Percentiles rank a stretch among this genome's conserved stretches.
Conservation (phyloP, 2,329 filamentous ascomycete genomes). For the Aureobasidium melanogenum region DNA sequence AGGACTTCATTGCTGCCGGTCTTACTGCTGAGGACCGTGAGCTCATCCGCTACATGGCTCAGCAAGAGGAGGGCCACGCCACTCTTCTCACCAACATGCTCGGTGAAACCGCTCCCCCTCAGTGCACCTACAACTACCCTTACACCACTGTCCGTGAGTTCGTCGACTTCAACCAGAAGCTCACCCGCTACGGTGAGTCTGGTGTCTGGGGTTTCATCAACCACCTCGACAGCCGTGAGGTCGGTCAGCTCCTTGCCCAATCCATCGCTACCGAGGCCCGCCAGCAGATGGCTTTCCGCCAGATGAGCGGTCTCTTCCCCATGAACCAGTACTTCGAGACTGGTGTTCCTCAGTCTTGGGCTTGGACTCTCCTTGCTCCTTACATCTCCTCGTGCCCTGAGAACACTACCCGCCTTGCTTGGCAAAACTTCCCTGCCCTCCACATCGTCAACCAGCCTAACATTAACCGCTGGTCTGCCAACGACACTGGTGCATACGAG, state of each 20-base stretch:
- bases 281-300: conserved; percentile 77
- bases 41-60: conserved; percentile 66
- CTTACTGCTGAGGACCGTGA: conserved; percentile 60
- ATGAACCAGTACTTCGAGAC: conserved; percentile 78
- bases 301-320: conserved; percentile 69
- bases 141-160: conserved; percentile 66
- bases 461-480: conserved; percentile 56
- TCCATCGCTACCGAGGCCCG: conserved; percentile 71
- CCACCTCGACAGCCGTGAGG: conserved; percentile 68
- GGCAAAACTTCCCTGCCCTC: conserved; percentile 76
- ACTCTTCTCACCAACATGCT: conserved; percentile 72
- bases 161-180: conserved; percentile 74
- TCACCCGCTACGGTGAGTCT: conserved; percentile 73
- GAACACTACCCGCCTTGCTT: conserved; percentile 64
- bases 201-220: conserved; percentile 74
- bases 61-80: conserved; percentile 70
- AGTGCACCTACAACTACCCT: conserved; percentile 78
- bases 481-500: conserved; percentile 53
- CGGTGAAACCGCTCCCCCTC: conserved; percentile 57
- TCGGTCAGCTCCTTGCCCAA: conserved; percentile 63
- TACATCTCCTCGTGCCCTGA: conserved; percentile 70
- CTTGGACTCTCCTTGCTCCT: conserved; percentile 71
- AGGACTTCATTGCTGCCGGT: conserved; percentile 61
- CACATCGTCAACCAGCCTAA: conserved; percentile 70
- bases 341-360: conserved; percentile 75